These are phyloP conservation scores for Fusarium devonianum DNA, from an alignment of 2,329 filamentous ascomycete genomes.

Conservation along the genomic window DNA sequence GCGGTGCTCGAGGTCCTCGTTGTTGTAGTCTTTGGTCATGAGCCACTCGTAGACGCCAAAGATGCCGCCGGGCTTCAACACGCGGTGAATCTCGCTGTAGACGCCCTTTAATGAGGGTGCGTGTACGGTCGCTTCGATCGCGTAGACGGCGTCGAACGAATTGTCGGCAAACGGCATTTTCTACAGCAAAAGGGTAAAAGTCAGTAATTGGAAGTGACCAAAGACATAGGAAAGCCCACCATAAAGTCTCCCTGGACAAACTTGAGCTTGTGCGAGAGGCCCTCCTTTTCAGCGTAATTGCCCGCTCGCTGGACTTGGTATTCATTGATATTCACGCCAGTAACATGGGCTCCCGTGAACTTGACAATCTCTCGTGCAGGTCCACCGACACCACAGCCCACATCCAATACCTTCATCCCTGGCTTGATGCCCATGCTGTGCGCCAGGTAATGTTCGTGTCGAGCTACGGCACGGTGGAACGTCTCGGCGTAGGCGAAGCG, in stretches of 20 bases:
- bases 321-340: constrained; percentile 95
- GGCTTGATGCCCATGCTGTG: constrained; percentile 82
- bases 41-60: constrained; percentile 98
- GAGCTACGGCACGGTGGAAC: constrained; percentile 87
- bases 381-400: constrained; percentile 92
- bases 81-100: constrained; percentile 88
- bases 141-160: constrained; percentile 90
- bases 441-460: constrained; percentile 95
- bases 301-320: constrained; percentile 93
- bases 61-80: constrained; percentile 90
- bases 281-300: constrained; percentile 79
- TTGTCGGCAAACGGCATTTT: constrained; percentile 93
- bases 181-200: constrained; percentile 46
- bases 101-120: constrained; percentile 86
- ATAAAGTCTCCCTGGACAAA: constrained; percentile 96
- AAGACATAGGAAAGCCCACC: constrained; percentile 52
- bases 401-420: constrained; percentile 87
- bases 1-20: constrained; percentile 80
- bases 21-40: constrained; percentile 95
- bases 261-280: constrained; percentile 75
- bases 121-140: constrained; percentile 93
- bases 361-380: constrained; percentile 94
- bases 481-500: constrained; percentile 84
- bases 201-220: neutral
- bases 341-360: constrained; percentile 85